Evolutionary conservation across 2,329 filamentous ascomycete species (phyloP).

Genomic region (Rhinocladiella similis): DNA sequence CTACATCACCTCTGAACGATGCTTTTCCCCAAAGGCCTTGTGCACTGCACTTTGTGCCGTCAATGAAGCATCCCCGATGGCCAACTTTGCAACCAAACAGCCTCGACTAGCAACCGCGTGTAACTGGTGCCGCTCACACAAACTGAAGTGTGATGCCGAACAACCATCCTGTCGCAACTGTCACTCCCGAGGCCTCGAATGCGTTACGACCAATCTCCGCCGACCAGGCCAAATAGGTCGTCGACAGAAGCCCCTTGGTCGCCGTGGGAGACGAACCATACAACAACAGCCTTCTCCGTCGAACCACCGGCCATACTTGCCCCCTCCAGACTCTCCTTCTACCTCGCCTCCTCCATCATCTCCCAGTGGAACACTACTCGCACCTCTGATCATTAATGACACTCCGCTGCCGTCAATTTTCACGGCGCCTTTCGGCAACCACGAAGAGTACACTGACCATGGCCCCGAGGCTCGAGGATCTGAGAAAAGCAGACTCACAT

Average conservation of each 20-base stretch:
- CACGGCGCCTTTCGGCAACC: not conserved
- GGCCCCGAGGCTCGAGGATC: not conserved
- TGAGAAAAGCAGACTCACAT: not conserved
- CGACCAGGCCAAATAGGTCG: constrained; percentile 17
- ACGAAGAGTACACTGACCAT: not conserved
- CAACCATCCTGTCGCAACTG: constrained; percentile 34
- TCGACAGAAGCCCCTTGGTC: too few species aligned
- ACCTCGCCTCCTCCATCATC: constrained; percentile 9
- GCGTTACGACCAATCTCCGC: constrained; percentile 31
- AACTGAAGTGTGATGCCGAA: constrained; percentile 34
- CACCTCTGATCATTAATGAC: not conserved
- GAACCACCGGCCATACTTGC: too few species aligned
- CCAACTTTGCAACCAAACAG: not conserved
- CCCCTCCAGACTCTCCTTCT: not conserved
- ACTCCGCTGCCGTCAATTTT: constrained; percentile 8
- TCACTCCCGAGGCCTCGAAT: constrained; percentile 27
- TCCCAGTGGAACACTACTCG: constrained; percentile 4
- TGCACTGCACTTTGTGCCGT: too few species aligned
- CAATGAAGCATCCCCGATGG: too few species aligned
- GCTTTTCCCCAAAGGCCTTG: too few species aligned
- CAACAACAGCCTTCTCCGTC: too few species aligned
- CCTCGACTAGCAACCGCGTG: constrained; percentile 23
- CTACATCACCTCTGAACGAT: too few species aligned
- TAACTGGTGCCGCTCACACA: constrained; percentile 32
- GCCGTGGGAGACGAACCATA: too few species aligned